These are phyloP conservation scores for Lactarius sanguifluus DNA, from an alignment of 768 basidiomycete species.

Conservation along the genomic window DNA sequence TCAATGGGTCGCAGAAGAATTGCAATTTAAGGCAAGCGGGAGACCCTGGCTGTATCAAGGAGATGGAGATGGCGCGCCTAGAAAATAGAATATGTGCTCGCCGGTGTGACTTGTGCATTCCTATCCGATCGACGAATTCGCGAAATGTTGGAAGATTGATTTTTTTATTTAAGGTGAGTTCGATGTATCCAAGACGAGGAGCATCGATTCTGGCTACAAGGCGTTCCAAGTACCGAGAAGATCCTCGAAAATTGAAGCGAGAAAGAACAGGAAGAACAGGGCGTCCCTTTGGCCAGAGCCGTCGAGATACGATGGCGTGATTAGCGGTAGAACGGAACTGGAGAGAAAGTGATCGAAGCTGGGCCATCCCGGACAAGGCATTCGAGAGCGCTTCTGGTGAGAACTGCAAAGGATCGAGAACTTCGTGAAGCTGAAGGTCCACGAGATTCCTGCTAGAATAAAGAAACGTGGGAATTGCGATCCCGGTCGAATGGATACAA, in stretches of 20 bases:
- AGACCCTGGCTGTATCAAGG: not conserved
- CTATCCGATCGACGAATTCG: not conserved
- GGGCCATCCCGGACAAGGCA: not conserved
- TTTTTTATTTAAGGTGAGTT: not conserved
- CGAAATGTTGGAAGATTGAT: not conserved
- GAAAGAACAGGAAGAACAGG: not conserved
- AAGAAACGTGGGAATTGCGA: not conserved
- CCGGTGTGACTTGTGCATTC: not conserved
- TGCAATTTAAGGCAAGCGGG: not conserved
- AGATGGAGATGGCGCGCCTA: not conserved
- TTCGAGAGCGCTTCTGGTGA: not conserved
- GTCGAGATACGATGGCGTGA: too few species aligned
- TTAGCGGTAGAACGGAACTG: not conserved
- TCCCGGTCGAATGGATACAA: not conserved
- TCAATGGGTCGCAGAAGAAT: not conserved
- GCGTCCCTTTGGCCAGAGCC: not conserved
- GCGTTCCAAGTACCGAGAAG: not conserved
- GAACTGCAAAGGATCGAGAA: not conserved
- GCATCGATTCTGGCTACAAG: not conserved
- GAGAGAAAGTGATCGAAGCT: not conserved
- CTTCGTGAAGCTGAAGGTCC: not conserved
- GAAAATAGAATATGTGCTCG: not conserved
- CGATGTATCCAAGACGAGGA: not conserved
- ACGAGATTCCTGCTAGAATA: not conserved
- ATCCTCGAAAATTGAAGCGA: not conserved